Evolutionary conservation across 352 stramenopile species (phyloP), one percentile per base, ranked within the genome.

Genomic region (Phytophthora chlamydospora): DNA sequence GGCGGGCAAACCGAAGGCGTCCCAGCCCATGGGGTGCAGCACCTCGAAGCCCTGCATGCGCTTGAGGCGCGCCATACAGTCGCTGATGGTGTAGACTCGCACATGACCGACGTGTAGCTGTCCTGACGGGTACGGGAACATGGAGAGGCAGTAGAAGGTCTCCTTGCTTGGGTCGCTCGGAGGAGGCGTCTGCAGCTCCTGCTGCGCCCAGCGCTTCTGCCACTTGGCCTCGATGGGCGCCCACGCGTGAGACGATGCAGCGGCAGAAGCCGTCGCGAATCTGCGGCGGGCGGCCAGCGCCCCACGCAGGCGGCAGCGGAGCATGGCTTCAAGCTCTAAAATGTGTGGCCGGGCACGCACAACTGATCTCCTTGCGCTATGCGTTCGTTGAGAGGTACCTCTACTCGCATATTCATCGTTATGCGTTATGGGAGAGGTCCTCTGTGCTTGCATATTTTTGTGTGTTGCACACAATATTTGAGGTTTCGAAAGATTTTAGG

Each of bases 61-160:
- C 78, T 97, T 98, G 58, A 99, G 97, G 0, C 98, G 91, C 17
- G 97, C 79, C 80, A 99, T 98, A 46, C 98, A 96, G 77, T 99
- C 98, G 40, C 96, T 99, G 53, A 99, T 98, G 62, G 91, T 99
- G 80, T 99, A 99, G 58, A 99, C 98, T 67, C 98, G 97, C 31
- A 99, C 97, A 83, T 99, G 98, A 41, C 98, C 98, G 16, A 99
- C 98, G 74, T 99, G 98, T 50, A 99, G 71, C 52, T 96, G 88
- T 1, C 89, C 89, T 6, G 97, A 99, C 39, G 98, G 98, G 73
- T 99, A 99, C 31, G 98, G 98, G 68, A 99, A 99, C 98, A 99
- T 99, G 71, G 89, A 75, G 62, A 98, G 80, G 46, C 90, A 93
- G 69, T 98, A 98, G 66, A 90, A 94, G 39, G 77, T 75, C 35